Evolutionary conservation across 2,329 filamentous ascomycete genomes (phyloP).

Genomic region (Leptographium wingfieldii): DNA sequence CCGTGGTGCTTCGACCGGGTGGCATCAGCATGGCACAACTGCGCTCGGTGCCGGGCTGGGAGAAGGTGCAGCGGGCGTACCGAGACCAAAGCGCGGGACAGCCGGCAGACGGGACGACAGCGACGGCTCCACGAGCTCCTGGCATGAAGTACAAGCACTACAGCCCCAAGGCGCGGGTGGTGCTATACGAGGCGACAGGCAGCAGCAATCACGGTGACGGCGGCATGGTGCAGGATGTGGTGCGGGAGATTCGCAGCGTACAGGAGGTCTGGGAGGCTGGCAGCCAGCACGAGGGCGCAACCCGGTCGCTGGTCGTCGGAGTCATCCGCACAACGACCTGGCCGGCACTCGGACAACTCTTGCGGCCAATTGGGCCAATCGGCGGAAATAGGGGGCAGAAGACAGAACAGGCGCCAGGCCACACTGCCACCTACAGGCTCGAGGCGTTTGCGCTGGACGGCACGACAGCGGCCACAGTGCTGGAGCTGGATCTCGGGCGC

Average conservation of each 20-base stretch:
- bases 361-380: background rate
- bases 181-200: conserved; percentile 54
- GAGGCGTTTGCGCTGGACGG: conserved; percentile 26
- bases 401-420: conserved; percentile 13
- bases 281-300: background rate
- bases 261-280: background rate
- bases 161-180: conserved; percentile 74
- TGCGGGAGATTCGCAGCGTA: conserved; percentile 5
- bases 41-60: conserved; percentile 65
- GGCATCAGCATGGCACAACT: conserved; percentile 77
- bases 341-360: conserved; percentile 27
- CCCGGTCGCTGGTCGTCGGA: conserved; percentile 23
- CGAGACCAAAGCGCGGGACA: conserved; percentile 37
- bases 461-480: conserved; percentile 27
- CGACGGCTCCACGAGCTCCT: conserved; percentile 61
- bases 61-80: conserved; percentile 64
- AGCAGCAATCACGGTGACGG: conserved; percentile 19
- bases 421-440: conserved; percentile 19
- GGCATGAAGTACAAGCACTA: conserved; percentile 99
- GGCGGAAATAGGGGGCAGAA: conserved; percentile 8
- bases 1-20: conserved; percentile 72
- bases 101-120: background rate
- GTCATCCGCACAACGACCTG: conserved; percentile 45
- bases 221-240: conserved; percentile 21
- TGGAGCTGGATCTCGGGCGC: conserved; percentile 63